A percentile compares a stretch with the other conserved stretches of the same genome.
Evolutionary conservation across 2,329 filamentous ascomycete genomes (phyloP).

Genomic region (Gnomoniopsis sp.): DNA sequence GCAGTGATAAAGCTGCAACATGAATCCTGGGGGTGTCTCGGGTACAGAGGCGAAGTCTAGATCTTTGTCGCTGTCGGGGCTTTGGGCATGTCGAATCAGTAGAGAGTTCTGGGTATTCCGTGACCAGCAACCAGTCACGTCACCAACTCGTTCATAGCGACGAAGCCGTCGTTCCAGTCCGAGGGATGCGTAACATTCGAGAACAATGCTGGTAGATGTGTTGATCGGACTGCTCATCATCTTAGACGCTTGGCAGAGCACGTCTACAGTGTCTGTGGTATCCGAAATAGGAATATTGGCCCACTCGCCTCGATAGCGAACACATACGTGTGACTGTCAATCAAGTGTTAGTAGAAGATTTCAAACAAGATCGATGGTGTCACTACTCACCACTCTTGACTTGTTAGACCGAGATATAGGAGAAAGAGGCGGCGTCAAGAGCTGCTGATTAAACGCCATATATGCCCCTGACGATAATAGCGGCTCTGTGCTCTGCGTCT

Average conservation of each 20-base stretch:
- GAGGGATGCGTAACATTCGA: slow-evolving; percentile 72
- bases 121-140: slow-evolving; percentile 93
- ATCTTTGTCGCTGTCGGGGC: slow-evolving; percentile 52
- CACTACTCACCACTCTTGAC: slow-evolving; percentile 65
- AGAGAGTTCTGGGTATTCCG: slow-evolving; percentile 73
- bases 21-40: slow-evolving; percentile 62
- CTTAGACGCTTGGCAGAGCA: slow-evolving; percentile 65
- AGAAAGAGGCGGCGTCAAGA: slow-evolving; percentile 28
- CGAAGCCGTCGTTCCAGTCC: slow-evolving; percentile 80
- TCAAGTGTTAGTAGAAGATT: slow-evolving; percentile 24
- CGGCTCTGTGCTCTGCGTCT: slow-evolving; percentile 31
- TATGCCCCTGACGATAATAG: slow-evolving; percentile 12
- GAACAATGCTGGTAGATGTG: slow-evolving; percentile 62
- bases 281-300: slow-evolving; percentile 70
- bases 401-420: slow-evolving; percentile 79
- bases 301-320: slow-evolving; percentile 68
- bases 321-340: slow-evolving; percentile 56
- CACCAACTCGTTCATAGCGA: slow-evolving; percentile 79
- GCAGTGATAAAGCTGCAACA: slow-evolving; percentile 74
- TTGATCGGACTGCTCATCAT: slow-evolving; percentile 62
- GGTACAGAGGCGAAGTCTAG: slow-evolving; percentile 66
- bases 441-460: slow-evolving; percentile 11
- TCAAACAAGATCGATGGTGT: slow-evolving; percentile 1
- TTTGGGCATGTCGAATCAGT: slow-evolving; percentile 59
- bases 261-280: slow-evolving; percentile 70